Evolutionary conservation across 106 monocot species (phyloP).

Genomic region (Dioscorea alata): DNA sequence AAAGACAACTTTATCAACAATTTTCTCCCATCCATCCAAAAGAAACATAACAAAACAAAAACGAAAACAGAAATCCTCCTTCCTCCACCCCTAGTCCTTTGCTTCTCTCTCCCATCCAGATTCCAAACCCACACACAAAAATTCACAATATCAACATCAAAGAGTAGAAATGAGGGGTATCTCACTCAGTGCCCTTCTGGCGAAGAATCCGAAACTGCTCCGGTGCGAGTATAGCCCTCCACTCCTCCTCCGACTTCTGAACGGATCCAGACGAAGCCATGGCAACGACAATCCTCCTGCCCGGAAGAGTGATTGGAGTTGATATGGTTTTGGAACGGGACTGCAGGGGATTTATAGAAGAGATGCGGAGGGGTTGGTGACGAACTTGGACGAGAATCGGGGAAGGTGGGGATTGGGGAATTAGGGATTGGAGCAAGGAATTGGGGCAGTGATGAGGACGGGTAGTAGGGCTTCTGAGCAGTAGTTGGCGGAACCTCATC

Average conservation of each 20-base stretch:
- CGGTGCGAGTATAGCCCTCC: slow-evolving; percentile 77
- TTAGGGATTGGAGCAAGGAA: background rate
- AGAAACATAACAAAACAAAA: too few relatives aligned
- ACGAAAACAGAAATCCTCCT: too few relatives aligned
- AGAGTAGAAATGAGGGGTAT: background rate
- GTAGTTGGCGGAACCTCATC: background rate
- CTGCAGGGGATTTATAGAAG: too few relatives aligned
- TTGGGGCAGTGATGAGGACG: background rate
- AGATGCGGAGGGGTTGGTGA: background rate
- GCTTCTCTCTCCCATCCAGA: too few relatives aligned
- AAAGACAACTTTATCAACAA: too few relatives aligned
- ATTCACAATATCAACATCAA: too few relatives aligned
- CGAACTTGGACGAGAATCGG: background rate
- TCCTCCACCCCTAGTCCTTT: too few relatives aligned
- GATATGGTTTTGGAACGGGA: too few relatives aligned
- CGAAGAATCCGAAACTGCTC: slow-evolving; percentile 96
- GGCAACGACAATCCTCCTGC: background rate
- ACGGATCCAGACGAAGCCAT: slow-evolving; percentile 49
- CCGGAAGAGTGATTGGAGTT: background rate
- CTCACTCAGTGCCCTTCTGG: slow-evolving; percentile 85
- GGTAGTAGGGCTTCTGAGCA: background rate
- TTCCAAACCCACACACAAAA: too few relatives aligned
- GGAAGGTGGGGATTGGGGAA: background rate
- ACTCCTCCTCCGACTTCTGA: slow-evolving; percentile 84
- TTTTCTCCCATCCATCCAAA: too few relatives aligned